Base-by-base conservation (phyloP, 2,329 filamentous ascomycete species). In the Thielaviopsis musarum region DNA sequence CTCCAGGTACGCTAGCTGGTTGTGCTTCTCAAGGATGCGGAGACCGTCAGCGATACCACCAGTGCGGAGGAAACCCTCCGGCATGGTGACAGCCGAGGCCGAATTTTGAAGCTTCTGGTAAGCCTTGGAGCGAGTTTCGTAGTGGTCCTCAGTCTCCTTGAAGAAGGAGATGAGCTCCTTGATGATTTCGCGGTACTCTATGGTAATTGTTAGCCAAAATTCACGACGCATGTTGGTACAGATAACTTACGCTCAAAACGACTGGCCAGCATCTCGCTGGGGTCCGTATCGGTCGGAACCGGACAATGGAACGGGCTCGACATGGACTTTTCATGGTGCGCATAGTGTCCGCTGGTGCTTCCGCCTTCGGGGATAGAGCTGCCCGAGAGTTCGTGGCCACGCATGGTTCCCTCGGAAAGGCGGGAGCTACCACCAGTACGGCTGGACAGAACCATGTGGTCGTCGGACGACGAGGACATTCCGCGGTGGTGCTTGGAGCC, bases 131-230 rank as follows among this genome's bases (percentile, higher is more conserved):
- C 87, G 84, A 59, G 85, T 79, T 67, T 98, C 91, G 70, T 96
- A 96, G 54, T 91, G 88, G 56, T 80, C 80, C 68, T 95, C 89
- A 54, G 97, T 83, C 70, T 97, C 93, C 66, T 88, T 84, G 70
- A 96, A 97, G 70, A 95, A 97, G 60, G 87, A 75, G 64, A 97
- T 95, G 52, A 97, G 77, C 65, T 96, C 91, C 70, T 97, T 97
- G 58, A 98, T 79, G 15, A 96, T 80, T 74, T 95, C 95, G 66
- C 93, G 83, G 93, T 93, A 98, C 57, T 87, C 90, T 94, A 65
- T 59, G 5, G 24, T 2, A 3, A 21, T 22, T 58, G 28, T 49
- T 22, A 34, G 10, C 49, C 26, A 24, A 30, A n/a, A 57, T 3
- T 34, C 17, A n/a, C 15, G 30, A 15, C 55, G 57, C 38, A 22